Base-by-base conservation (phyloP, 768 basidiomycete species). In the Fomitopsis serialis region DNA sequence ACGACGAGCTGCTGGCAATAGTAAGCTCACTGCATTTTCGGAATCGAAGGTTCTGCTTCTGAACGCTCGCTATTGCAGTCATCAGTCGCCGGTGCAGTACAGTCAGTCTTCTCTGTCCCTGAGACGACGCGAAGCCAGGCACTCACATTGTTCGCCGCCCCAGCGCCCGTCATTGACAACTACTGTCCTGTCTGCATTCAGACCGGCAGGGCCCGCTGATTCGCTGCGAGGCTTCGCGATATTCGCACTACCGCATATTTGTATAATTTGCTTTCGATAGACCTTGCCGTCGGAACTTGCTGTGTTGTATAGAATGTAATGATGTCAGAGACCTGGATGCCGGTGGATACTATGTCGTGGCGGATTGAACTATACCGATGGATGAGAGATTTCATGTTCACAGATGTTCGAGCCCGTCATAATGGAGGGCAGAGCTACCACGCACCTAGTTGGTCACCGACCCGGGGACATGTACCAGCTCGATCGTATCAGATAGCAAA, bases 1-100 rank as follows among this genome's bases (percentile, higher is more conserved):
- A 71, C 64, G 27, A 71, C 64, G 23, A 82, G 81, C 23, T 89
- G 87, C 64, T 89, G 87, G 87, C 85, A 87, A 68, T 86, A 86
- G 87, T 89, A 66, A 71, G 86, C 68, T 54, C 17, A 51, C 17
- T 54, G 48, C 53, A 29, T 47, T 42, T 48, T 46, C 29, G 29
- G 6, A 11, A 6, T 32, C 40, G 44, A 54, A 42, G 70, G 71
- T 47, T 21, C 25, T 13, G n/a, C 23, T 51, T 52, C 40, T 50
- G 55, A 37, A 64, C 60, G 7, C 43, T 54, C 36, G 19, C 15
- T 58, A 57, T n/a, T 59, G 29, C 63, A 89, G 87, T 67, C 84
- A 80, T 53, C 81, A 82, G 65, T 89, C 83, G 67, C 87, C 87
- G 35, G 72, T 87, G 64, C 78, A 80, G 58, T 84, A 85, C 63